Evolutionary conservation across 495 filamentous ascomycete genomes (phyloP).

Genomic region (Pyronema domesticum): DNA sequence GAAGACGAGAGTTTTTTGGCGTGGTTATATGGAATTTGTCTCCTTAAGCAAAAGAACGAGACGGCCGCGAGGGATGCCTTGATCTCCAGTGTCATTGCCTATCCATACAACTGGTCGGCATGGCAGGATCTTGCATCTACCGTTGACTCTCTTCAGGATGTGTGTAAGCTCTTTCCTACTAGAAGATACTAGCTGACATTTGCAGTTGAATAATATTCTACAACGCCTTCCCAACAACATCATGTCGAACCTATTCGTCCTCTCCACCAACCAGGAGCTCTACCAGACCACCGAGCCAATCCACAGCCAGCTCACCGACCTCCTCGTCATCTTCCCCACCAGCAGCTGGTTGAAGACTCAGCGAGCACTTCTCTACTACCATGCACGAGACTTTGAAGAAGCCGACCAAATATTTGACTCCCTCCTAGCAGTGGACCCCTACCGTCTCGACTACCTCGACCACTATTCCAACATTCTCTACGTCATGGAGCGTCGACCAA

Average conservation of each 20-base stretch:
- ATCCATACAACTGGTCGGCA: conserved; percentile 88
- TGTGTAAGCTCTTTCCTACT: conserved; percentile 29
- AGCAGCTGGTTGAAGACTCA: conserved; percentile 82
- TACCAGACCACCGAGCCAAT: conserved; percentile 64
- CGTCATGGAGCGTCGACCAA: conserved; percentile 70
- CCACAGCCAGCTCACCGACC: conserved; percentile 52
- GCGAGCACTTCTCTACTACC: conserved; percentile 72
- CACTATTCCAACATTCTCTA: conserved; percentile 95
- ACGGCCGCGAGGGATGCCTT: conserved; percentile 64
- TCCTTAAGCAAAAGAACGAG: conserved; percentile 82
- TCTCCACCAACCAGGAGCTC: conserved; percentile 74
- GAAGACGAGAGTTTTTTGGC: conserved; percentile 84
- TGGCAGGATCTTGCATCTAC: conserved; percentile 77
- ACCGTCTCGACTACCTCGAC: conserved; percentile 77
- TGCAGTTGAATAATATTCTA: conserved; percentile 38
- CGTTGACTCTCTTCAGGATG: conserved; percentile 64
- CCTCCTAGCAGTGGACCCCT: conserved; percentile 63
- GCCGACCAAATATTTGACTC: conserved; percentile 71
- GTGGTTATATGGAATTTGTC: conserved; percentile 80
- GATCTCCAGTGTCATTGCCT: conserved; percentile 63
- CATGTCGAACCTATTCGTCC: conserved; percentile 81
- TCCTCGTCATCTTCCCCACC: conserved; percentile 64
- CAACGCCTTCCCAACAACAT: conserved; percentile 67
- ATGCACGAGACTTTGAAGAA: conserved; percentile 78
- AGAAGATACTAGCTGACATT: not conserved